Evolutionary conservation across 306 rosid genomes (phyloP).

Genomic region (Sesbania bispinosa): DNA sequence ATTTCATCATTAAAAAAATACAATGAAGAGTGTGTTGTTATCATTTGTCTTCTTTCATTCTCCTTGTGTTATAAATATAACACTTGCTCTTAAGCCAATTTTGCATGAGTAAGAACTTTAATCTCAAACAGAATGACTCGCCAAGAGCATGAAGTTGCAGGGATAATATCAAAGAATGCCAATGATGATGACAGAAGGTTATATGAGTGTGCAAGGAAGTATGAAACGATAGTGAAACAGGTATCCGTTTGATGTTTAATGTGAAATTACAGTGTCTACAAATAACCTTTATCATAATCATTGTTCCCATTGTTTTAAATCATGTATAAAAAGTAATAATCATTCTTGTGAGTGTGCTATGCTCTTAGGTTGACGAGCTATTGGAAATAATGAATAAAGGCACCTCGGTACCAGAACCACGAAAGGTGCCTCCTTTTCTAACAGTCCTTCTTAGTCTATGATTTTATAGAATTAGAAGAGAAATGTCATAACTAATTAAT

Average conservation of each 20-base stretch:
- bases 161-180: not conserved
- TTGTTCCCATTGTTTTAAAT: not conserved
- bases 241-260: constrained; percentile 13
- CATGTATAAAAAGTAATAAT: not conserved
- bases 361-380: constrained; percentile 37
- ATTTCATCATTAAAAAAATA: too few species aligned
- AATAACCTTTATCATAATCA: not conserved
- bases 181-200: constrained; percentile 27
- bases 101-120: not conserved
- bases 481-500: not conserved
- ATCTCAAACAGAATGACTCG: constrained; percentile 16
- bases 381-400: not conserved
- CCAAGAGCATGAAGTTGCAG: not conserved
- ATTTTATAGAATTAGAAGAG: too few species aligned
- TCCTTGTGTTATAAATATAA: too few species aligned
- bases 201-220: constrained; percentile 28
- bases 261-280: not conserved
- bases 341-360: not conserved
- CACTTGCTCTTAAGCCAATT: too few species aligned
- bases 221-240: constrained; percentile 34
- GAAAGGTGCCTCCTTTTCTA: constrained; percentile 7
- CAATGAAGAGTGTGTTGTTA: too few species aligned
- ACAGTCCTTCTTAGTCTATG: too few species aligned
- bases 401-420: not conserved
- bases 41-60: too few species aligned